phyloP scores from a whole-genome alignment of 306 rosid species.

The Lathyrus sativus region DNA sequence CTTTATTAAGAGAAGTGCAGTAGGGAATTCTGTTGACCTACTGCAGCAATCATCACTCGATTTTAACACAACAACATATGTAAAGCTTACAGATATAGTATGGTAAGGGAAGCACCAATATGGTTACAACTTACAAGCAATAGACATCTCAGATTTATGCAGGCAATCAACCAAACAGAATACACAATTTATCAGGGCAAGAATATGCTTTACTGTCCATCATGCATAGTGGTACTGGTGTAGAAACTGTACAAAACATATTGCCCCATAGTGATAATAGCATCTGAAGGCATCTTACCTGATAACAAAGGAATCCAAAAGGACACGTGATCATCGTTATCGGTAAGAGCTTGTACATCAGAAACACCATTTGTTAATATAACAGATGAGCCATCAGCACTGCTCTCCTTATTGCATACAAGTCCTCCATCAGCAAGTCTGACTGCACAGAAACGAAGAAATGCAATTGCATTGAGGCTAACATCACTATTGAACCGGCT shows the following conservation, averaged over 20 bases:
- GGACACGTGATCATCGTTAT: slow-evolving; percentile 78
- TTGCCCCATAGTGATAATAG: slow-evolving; percentile 24
- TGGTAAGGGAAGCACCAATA: not conserved
- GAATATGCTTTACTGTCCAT: slow-evolving; percentile 14
- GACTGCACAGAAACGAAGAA: slow-evolving; percentile 96
- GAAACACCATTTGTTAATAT: slow-evolving; percentile 48
- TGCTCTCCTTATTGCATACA: slow-evolving; percentile 67
- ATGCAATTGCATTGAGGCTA: slow-evolving; percentile 99
- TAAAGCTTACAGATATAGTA: slow-evolving; percentile 20
- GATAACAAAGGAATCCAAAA: slow-evolving; percentile 92
- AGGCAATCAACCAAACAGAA: slow-evolving; percentile 18
- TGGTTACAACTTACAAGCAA: not conserved
- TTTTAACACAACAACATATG: not conserved
- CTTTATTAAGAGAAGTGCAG: slow-evolving; percentile 8
- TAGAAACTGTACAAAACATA: slow-evolving; percentile 20
- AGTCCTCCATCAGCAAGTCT: slow-evolving; percentile 99
- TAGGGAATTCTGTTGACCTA: slow-evolving; percentile 7
- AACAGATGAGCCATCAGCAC: slow-evolving; percentile 48
- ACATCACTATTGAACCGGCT: slow-evolving; percentile 97
- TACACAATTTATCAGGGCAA: slow-evolving; percentile 18
- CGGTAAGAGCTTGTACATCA: slow-evolving; percentile 46
- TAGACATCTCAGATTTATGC: slow-evolving; percentile 16
- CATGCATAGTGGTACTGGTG: slow-evolving; percentile 31
- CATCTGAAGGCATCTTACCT: slow-evolving; percentile 57
- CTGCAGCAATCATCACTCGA: slow-evolving; percentile 7